These are phyloP conservation scores for Ophiostoma tasmaniense DNA, from an alignment of 2,329 filamentous ascomycete species.

Conservation along the genomic window DNA sequence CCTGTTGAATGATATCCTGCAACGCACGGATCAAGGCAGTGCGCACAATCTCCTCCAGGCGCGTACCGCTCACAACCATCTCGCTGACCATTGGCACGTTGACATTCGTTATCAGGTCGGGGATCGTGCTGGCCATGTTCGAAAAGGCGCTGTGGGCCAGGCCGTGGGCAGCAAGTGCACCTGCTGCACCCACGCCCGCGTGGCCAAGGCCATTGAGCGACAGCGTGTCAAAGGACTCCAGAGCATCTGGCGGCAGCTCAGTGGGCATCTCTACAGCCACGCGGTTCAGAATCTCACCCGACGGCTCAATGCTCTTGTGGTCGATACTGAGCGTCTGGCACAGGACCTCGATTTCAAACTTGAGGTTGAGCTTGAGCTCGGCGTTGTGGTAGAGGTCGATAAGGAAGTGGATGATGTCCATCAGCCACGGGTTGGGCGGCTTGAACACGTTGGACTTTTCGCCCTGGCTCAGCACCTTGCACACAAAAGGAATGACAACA, in stretches of 20 bases:
- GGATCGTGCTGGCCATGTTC: slow-evolving; percentile 67
- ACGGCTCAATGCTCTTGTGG: slow-evolving; percentile 82
- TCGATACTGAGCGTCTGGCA: slow-evolving; percentile 90
- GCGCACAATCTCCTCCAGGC: slow-evolving; percentile 69
- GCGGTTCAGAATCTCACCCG: slow-evolving; percentile 74
- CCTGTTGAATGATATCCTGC: slow-evolving; percentile 92
- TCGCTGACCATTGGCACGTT: slow-evolving; percentile 74
- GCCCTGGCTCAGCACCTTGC: slow-evolving; percentile 85
- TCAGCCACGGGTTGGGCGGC: slow-evolving; percentile 93
- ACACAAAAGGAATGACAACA: slow-evolving; percentile 93
- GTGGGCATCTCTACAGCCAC: slow-evolving; percentile 53
- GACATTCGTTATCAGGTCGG: slow-evolving; percentile 71
- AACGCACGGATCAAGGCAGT: slow-evolving; percentile 82
- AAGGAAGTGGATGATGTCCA: slow-evolving; percentile 87
- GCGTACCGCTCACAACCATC: slow-evolving; percentile 63
- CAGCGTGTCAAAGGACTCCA: slow-evolving; percentile 78
- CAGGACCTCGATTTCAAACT: slow-evolving; percentile 96
- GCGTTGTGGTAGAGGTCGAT: slow-evolving; percentile 91
- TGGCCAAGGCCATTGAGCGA: slow-evolving; percentile 66
- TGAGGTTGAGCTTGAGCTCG: slow-evolving; percentile 90
- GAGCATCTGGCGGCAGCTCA: slow-evolving; percentile 54
- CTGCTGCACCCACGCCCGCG: slow-evolving; percentile 59
- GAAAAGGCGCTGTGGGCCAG: slow-evolving; percentile 45
- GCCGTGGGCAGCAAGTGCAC: slow-evolving; percentile 50
- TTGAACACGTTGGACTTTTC: slow-evolving; percentile 79